These are phyloP conservation scores for Hypomyces rosellus DNA, from an alignment of 2,329 filamentous ascomycete genomes.

Conservation along the genomic window DNA sequence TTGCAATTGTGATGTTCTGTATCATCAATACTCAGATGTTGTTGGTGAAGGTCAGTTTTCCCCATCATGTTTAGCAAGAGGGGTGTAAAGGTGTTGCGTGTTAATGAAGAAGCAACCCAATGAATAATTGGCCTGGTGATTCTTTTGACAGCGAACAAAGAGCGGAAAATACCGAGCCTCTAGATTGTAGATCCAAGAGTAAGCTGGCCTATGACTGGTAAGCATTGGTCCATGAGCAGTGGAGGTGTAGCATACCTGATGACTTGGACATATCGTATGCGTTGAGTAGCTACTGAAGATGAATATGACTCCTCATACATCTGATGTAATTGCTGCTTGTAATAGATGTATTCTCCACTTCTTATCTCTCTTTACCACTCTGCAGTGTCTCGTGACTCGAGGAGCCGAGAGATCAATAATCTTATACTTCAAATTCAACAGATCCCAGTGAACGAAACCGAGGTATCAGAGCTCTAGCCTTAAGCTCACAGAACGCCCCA, in stretches of 20 bases:
- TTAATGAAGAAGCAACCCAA: neutral
- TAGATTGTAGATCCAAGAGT: neutral
- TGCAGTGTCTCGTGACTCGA: no score
- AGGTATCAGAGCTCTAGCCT: constrained; percentile 6
- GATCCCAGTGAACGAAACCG: no score
- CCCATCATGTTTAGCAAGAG: no score
- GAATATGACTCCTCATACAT: no score
- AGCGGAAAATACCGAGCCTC: neutral
- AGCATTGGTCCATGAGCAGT: neutral
- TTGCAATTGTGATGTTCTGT: neutral
- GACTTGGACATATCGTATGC: no score
- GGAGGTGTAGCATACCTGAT: neutral
- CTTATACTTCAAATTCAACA: neutral
- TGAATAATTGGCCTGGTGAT: neutral
- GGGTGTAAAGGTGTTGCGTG: neutral
- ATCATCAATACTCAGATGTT: neutral
- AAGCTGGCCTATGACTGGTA: neutral
- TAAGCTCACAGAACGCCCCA: constrained; percentile 17
- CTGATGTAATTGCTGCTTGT: no score
- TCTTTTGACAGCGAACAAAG: no score
- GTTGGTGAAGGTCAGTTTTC: neutral
- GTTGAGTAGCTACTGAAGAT: no score
- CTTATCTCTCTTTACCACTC: no score
- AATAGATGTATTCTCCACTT: no score
- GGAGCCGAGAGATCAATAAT: neutral